Conservation (phyloP, 2,329 filamentous ascomycete species). For the Chalaropsis thielavioides region DNA sequence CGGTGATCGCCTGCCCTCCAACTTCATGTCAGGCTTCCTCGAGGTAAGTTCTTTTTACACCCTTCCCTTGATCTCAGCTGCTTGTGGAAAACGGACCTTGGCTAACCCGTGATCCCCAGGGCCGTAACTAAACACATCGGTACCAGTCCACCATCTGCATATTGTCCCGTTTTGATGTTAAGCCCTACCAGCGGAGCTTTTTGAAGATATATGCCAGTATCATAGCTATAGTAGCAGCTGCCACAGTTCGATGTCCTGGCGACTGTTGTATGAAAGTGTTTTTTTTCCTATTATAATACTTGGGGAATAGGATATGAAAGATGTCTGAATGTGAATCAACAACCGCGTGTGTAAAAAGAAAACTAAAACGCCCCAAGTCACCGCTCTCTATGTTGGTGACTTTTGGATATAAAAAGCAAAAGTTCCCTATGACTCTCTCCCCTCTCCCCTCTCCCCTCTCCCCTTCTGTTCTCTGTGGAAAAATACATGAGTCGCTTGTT, state of each 20-base stretch:
- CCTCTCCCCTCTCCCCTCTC: neutral
- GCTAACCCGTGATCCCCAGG: slow-evolving; percentile 25
- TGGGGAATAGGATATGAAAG: neutral
- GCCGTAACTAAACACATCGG: slow-evolving; percentile 37
- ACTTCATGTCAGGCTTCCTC: slow-evolving; percentile 88
- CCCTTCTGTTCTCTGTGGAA: neutral
- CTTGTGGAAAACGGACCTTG: neutral
- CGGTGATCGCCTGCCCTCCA: slow-evolving; percentile 64
- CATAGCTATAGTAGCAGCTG: slow-evolving; percentile 2
- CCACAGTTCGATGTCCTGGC: slow-evolving; percentile 5
- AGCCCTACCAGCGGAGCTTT: slow-evolving; percentile 4
- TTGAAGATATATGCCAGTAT: neutral
- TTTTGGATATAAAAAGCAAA: slow-evolving; percentile 9
- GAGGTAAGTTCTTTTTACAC: slow-evolving; percentile 48
- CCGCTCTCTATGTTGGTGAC: slow-evolving; percentile 9
- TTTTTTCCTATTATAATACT: neutral
- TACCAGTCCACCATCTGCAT: slow-evolving; percentile 2
- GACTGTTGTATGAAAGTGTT: slow-evolving; percentile 5
- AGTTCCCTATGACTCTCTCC: neutral
- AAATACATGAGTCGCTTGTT: slow-evolving; percentile 8
- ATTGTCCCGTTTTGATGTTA: neutral
- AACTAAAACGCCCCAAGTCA: slow-evolving; percentile 14
- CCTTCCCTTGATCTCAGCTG: neutral
- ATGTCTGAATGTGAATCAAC: neutral
- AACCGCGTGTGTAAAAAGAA: slow-evolving; percentile 10